Evolutionary conservation across 2,329 filamentous ascomycete species (phyloP), one percentile per base, ranked within the genome.

Genomic region (Aspergillus transmontanensis): DNA sequence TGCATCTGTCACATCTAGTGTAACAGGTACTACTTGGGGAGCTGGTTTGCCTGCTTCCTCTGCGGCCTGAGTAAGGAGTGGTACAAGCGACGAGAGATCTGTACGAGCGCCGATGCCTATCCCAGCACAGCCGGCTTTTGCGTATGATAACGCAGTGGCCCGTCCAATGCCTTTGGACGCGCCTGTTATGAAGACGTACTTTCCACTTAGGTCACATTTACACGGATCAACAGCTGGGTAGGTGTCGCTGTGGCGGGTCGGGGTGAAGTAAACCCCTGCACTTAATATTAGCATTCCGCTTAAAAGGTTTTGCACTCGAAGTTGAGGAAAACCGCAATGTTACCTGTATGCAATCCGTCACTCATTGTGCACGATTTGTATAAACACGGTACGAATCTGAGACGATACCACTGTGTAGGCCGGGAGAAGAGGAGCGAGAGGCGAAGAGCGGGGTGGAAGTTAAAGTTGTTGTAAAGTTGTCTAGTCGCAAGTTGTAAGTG

Each of bases 11-110:
- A 85, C 76, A 66, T 85, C 83, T 2, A 84, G 67, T 21, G 73
- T 66, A 6, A 86, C 65, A 0, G 72, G 71, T 1, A 84, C 64
- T 3, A 88, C 73, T 5, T 78, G 72, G 0, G 83, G 82, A 28
- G 64, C 34, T 36, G 34, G 34, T 16, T 36, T 36, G 12, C 34
- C 34, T 36, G 34, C 34, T 16, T 36, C 14, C 34, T 36, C 71
- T 0, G 50, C 50, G 7, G 50, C 50, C n/a, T 53, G 50, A 34
- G 30, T 34, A 6, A 53, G 26, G 21, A 32, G 50, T 19, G 50
- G 50, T 21, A 34, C 30, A n/a, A 53, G n/a, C 16, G 26, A 19
- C 16, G 28, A 32, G 28, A 53, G 16, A 34, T 53, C 50, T n/a
- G 16, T 28, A 19, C 50, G 50, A 32, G 50, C 30, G 26, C 50